phyloP scores from a whole-genome alignment of 192 early-diverging fungal genomes.

The Entrophospora sp. region DNA sequence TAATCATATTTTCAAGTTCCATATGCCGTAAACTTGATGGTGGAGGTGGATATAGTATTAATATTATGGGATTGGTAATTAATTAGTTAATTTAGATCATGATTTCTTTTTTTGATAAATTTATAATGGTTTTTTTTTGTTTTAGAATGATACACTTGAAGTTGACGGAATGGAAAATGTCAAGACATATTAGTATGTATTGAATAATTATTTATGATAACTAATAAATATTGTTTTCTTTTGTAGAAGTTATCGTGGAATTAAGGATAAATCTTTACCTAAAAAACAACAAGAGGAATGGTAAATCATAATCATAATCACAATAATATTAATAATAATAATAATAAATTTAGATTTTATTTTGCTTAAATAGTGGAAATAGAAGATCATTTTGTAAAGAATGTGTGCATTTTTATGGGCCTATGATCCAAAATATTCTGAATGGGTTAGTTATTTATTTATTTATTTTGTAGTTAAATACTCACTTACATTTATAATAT shows the following conservation, averaged over 20 bases:
- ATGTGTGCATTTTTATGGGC: slow-evolving; percentile 49
- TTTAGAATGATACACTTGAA: slow-evolving; percentile 26
- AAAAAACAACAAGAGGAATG: slow-evolving; percentile 29
- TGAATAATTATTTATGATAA: too few species aligned
- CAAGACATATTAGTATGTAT: too few species aligned
- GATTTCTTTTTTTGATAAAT: background rate
- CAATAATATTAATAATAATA: too few species aligned
- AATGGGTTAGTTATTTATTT: slow-evolving; percentile 23
- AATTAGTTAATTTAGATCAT: background rate
- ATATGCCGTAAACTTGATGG: slow-evolving; percentile 59
- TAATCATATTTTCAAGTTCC: slow-evolving; percentile 23
- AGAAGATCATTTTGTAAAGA: slow-evolving; percentile 44
- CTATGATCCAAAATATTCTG: slow-evolving; percentile 16
- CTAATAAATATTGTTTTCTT: too few species aligned
- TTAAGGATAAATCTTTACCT: slow-evolving; percentile 30
- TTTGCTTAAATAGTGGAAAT: slow-evolving; percentile 25
- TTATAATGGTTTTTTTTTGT: background rate
- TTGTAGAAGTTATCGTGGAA: slow-evolving; percentile 35
- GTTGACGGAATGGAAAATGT: slow-evolving; percentile 26
- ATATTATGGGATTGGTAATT: slow-evolving; percentile 41
- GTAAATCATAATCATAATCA: too few species aligned
- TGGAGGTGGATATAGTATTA: slow-evolving; percentile 47
- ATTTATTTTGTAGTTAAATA: slow-evolving; percentile 23
- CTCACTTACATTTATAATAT: slow-evolving; percentile 23
- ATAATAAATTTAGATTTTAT: too few species aligned